Evolutionary conservation across 805 yeast species (phyloP).

Genomic region (Helenozyma rhizophorensis): DNA sequence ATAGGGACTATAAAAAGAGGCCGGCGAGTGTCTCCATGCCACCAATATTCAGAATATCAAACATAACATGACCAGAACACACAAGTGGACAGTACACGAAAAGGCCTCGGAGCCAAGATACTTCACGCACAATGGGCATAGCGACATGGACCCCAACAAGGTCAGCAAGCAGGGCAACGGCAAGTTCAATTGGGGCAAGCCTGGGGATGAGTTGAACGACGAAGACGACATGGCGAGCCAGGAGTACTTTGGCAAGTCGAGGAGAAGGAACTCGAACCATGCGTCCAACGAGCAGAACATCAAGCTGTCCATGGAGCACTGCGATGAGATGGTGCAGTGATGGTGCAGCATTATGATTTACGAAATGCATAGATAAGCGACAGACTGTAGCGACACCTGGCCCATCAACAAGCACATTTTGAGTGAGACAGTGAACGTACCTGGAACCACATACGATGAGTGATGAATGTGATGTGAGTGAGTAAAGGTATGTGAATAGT

Average conservation of each 20-base stretch:
- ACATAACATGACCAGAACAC: constrained; percentile 64
- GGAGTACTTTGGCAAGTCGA: constrained; percentile 17
- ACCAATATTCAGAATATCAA: not conserved
- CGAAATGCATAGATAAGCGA: too few species aligned
- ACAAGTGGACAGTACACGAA: constrained; percentile 71
- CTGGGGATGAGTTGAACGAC: constrained; percentile 70
- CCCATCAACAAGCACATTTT: too few species aligned
- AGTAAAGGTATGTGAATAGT: too few species aligned
- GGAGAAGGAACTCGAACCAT: constrained; percentile 40
- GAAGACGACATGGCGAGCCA: constrained; percentile 41
- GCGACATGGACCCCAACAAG: constrained; percentile 66
- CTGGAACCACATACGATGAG: too few species aligned
- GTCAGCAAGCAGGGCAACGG: constrained; percentile 86
- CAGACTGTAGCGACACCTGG: too few species aligned
- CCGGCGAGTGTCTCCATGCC: not conserved
- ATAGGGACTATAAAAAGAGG: too few species aligned
- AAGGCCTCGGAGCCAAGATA: constrained; percentile 56
- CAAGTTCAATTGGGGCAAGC: constrained; percentile 80
- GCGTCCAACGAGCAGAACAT: constrained; percentile 27
- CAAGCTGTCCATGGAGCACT: constrained; percentile 18
- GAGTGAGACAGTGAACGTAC: too few species aligned
- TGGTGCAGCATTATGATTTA: too few species aligned
- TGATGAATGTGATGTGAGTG: too few species aligned
- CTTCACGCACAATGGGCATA: constrained; percentile 75
- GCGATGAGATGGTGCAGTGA: constrained; percentile 5